Conservation (phyloP, 2,329 filamentous ascomycete genomes). For the Fusarium brevicatenulatum region DNA sequence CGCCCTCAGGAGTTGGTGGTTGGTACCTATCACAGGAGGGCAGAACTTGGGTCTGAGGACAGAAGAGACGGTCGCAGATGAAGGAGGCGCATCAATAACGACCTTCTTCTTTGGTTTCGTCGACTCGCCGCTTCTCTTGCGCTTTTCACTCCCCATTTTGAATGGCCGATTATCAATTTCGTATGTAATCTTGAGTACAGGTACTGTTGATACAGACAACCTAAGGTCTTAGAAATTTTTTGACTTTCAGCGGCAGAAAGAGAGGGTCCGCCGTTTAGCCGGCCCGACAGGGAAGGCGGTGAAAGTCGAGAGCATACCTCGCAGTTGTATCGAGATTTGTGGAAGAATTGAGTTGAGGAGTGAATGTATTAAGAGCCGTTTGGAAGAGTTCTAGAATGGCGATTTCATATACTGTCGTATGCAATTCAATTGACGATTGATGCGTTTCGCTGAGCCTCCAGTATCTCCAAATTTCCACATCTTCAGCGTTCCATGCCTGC, state of each 20-base stretch:
- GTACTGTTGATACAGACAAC: neutral
- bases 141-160: constrained; percentile 56
- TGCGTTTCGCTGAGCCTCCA: neutral
- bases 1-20: neutral
- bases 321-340: neutral
- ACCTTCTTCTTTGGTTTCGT: constrained; percentile 63
- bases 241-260: constrained; percentile 42
- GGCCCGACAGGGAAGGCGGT: constrained; percentile 33
- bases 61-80: constrained; percentile 58
- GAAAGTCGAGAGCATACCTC: neutral
- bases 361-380: neutral
- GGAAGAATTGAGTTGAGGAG: neutral
- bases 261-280: constrained; percentile 42
- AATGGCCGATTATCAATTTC: constrained; percentile 16
- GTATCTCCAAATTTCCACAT: neutral
- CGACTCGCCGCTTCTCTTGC: constrained; percentile 61
- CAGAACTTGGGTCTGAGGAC: constrained; percentile 57
- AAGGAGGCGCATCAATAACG: constrained; percentile 54
- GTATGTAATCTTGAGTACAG: constrained; percentile 2
- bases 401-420: neutral
- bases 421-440: neutral
- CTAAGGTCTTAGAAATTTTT: constrained; percentile 44
- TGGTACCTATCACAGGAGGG: constrained; percentile 64
- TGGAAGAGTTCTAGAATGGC: neutral
- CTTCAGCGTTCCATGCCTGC: neutral